A percentile compares a stretch with the other conserved stretches of the same genome.
These are phyloP conservation scores for Cicer judaicum DNA, from an alignment of 306 rosid species.

Conservation along the genomic window DNA sequence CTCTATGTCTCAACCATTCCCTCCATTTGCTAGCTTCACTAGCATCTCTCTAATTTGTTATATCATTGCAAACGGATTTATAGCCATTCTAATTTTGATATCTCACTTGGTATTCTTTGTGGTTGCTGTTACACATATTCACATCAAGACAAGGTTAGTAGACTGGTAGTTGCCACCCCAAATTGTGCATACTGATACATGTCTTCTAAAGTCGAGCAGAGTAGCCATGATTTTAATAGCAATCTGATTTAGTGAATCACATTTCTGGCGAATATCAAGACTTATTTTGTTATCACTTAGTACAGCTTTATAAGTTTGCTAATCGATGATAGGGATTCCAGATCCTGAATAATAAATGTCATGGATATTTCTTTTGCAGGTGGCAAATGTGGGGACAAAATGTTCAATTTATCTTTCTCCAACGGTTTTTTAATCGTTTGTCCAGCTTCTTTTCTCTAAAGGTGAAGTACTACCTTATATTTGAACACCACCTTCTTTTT, in stretches of 20 bases:
- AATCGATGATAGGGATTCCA: constrained; percentile 19
- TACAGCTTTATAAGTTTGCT: constrained; percentile 17
- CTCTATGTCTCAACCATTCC: constrained; percentile 70
- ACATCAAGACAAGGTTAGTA: constrained; percentile 84
- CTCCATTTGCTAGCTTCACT: constrained; percentile 72
- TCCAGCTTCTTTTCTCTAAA: constrained; percentile 67
- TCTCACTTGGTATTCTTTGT: constrained; percentile 77
- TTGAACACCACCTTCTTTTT: constrained; percentile 26
- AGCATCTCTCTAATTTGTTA: constrained; percentile 76
- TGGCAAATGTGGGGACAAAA: constrained; percentile 73
- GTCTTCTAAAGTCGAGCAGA: constrained; percentile 15
- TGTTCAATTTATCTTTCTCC: constrained; percentile 46
- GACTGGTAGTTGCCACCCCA: constrained; percentile 38
- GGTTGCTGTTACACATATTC: constrained; percentile 79
- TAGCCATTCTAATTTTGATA: constrained; percentile 68
- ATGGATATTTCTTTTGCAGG: constrained; percentile 60
- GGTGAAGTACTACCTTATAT: constrained; percentile 55
- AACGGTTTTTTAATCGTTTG: constrained; percentile 56
- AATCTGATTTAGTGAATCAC: constrained; percentile 33
- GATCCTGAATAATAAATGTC: constrained; percentile 37
- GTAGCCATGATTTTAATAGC: constrained; percentile 18
- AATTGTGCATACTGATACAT: constrained; percentile 8
- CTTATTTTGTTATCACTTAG: constrained; percentile 38
- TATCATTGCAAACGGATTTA: constrained; percentile 75
- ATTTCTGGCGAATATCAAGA: constrained; percentile 34